Evolutionary conservation across 2,329 filamentous ascomycete species (phyloP), one percentile per base, ranked within the genome.

Genomic region (Boeremia exigua): DNA sequence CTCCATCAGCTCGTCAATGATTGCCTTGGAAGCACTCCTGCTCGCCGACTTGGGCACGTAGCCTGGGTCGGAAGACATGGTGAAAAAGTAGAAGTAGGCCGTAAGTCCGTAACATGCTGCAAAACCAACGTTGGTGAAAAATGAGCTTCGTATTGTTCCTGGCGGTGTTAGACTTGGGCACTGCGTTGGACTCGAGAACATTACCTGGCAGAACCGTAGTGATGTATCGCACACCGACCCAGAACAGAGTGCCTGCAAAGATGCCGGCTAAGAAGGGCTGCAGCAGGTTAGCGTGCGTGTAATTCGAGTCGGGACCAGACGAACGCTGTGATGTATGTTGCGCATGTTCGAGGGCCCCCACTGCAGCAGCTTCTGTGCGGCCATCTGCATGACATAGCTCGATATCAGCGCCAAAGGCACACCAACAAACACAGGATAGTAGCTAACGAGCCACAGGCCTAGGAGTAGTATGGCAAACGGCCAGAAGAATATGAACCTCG

Each of bases 241-340:
- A 88, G 70, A 96, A 96, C 15, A 97, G 77, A 0, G 93, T 90
- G 2, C 82, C 93, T 0, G 92, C 89, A 78, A 99, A 99, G 59
- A 99, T 93, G 53, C 95, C 95, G 0, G 95, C 88, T 64, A 99
- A 82, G 83, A 93, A 98, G 11, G 95, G 94, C 88, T 93, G 52
- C 3, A 29, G 5, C 10, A n/a, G 6, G 48, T 67, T 48, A 71
- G 66, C 15, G 10, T 38, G 6, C 4, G 32, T 32, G 14, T 7
- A 27, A 6, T 1, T 3, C 3, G 9, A 33, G 2, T 25, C 9
- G 6, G 11, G 8, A 10, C 5, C 17, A 42, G 7, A 43, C 87
- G 68, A 81, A 92, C 89, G 56, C 95, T 98, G 78, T 89, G 91
- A 73, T 97, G 92, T 67, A 98, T 88, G 63, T 89, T 86, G 66